phyloP scores from a whole-genome alignment of 2,329 filamentous ascomycete species.

The Colletotrichum somersetense region DNA sequence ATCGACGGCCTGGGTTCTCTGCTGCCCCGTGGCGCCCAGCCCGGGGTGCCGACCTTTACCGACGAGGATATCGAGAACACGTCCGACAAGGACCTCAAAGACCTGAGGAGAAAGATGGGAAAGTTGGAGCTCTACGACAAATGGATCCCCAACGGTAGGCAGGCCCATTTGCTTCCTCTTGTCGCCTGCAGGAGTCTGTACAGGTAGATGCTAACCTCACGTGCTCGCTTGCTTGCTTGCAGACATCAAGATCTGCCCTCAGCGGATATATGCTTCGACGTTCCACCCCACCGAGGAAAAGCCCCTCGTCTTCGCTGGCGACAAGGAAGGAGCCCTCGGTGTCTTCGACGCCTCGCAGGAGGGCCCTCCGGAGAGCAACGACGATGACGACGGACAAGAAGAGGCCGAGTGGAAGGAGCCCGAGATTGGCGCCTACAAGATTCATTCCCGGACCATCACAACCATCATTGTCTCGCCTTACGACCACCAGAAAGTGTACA shows the following conservation, averaged over 20 bases:
- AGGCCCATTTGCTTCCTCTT: slow-evolving; percentile 45
- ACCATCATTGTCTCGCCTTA: slow-evolving; percentile 82
- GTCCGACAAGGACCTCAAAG: slow-evolving; percentile 79
- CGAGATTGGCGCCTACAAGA: slow-evolving; percentile 89
- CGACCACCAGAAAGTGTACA: slow-evolving; percentile 82
- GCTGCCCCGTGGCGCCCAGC: slow-evolving; percentile 76
- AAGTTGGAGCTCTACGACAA: slow-evolving; percentile 83
- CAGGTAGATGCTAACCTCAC: no score
- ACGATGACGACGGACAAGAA: slow-evolving; percentile 75
- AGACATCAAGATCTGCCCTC: slow-evolving; percentile 93
- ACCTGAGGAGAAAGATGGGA: slow-evolving; percentile 81
- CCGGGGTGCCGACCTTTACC: slow-evolving; percentile 86
- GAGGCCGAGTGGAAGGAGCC: slow-evolving; percentile 67
- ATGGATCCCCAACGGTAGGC: slow-evolving; percentile 81
- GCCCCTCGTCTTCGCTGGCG: slow-evolving; percentile 90
- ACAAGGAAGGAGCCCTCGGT: slow-evolving; percentile 92
- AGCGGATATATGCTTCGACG: slow-evolving; percentile 86
- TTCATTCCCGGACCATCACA: slow-evolving; percentile 89
- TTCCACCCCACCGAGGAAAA: slow-evolving; percentile 92
- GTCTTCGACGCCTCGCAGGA: slow-evolving; percentile 90
- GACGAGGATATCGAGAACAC: slow-evolving; percentile 87
- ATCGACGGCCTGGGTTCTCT: slow-evolving; percentile 74
- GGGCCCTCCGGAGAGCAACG: slow-evolving; percentile 62
- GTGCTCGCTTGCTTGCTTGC: slow-evolving; percentile 12
- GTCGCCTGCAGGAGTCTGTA: background rate